Conservation (phyloP, 2,329 filamentous ascomycete species). For the Passalora sequoiae region DNA sequence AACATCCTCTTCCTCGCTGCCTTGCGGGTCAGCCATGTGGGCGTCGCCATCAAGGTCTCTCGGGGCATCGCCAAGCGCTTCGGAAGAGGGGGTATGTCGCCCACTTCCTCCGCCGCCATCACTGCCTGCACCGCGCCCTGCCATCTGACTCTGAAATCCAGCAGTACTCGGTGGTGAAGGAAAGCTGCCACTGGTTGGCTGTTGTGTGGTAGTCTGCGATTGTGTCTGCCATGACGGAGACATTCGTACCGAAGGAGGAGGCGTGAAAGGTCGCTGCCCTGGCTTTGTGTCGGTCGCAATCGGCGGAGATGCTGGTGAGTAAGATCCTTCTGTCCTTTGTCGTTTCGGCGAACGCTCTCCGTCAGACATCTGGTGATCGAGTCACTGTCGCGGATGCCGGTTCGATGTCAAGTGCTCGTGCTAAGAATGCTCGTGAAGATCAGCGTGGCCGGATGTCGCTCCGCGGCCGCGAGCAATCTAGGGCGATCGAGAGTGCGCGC, state of each 20-base stretch:
- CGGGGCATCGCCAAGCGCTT: slow-evolving; percentile 21
- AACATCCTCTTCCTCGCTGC: slow-evolving; percentile 13
- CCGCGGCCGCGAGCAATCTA: slow-evolving; percentile 1
- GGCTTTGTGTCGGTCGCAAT: slow-evolving; percentile 42
- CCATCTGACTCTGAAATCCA: slow-evolving; percentile 29
- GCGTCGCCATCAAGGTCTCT: slow-evolving; percentile 41
- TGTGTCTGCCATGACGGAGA: slow-evolving; percentile 42
- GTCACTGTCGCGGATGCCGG: slow-evolving; percentile 4
- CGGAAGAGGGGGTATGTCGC: slow-evolving; percentile 25
- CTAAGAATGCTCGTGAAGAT: slow-evolving; percentile 10
- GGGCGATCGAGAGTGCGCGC: not conserved
- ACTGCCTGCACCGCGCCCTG: slow-evolving; percentile 19
- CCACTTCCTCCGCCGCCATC: slow-evolving; percentile 25
- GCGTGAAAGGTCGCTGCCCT: slow-evolving; percentile 36
- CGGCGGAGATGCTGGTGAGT: slow-evolving; percentile 37
- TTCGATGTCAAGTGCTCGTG: slow-evolving; percentile 10
- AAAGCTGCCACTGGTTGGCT: slow-evolving; percentile 23
- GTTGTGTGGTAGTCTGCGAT: slow-evolving; percentile 12
- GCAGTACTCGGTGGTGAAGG: slow-evolving; percentile 42
- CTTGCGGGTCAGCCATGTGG: slow-evolving; percentile 35
- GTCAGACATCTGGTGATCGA: slow-evolving; percentile 27
- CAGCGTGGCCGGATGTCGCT: slow-evolving; percentile 1
- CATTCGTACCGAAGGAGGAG: slow-evolving; percentile 45
- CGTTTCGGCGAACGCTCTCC: slow-evolving; percentile 34
- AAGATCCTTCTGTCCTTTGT: slow-evolving; percentile 35